phyloP scores from a whole-genome alignment of 2,329 filamentous ascomycete genomes.

The Dothiorella sarmentorum region DNA sequence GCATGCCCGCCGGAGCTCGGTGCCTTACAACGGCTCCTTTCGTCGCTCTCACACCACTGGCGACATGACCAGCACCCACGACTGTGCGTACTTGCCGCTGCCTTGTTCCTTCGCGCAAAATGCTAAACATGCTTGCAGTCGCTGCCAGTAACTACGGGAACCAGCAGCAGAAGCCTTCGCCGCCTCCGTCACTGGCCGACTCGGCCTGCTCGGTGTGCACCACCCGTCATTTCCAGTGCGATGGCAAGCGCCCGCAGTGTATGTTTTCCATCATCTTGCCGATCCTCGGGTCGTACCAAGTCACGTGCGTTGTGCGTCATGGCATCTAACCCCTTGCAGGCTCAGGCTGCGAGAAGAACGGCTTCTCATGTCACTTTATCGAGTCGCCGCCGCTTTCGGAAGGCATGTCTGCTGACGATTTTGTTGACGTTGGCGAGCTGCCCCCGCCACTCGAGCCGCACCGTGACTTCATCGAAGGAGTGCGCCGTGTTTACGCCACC shows the following conservation, averaged over 20 bases:
- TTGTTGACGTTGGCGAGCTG: background rate
- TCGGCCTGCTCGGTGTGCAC: conserved; percentile 16
- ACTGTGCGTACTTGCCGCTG: conserved; percentile 12
- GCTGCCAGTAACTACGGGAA: too few relatives aligned
- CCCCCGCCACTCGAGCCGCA: conserved; percentile 7
- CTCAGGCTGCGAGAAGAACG: conserved; percentile 4
- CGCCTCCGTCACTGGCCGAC: conserved; percentile 16
- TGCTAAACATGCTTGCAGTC: too few relatives aligned
- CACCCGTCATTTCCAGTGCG: conserved; percentile 11
- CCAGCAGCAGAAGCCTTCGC: conserved; percentile 4
- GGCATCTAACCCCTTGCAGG: background rate
- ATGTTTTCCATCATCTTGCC: background rate
- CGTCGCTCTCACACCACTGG: conserved; percentile 6
- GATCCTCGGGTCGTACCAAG: background rate
- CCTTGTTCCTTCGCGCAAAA: too few relatives aligned
- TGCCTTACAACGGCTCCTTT: conserved; percentile 4
- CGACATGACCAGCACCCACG: background rate
- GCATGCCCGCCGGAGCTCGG: conserved; percentile 2
- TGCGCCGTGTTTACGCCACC: conserved; percentile 19
- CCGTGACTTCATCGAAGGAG: conserved; percentile 13
- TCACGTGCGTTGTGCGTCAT: conserved; percentile 5
- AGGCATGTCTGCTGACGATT: conserved; percentile 7
- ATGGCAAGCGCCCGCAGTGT: conserved; percentile 13
- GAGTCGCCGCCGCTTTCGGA: conserved; percentile 8
- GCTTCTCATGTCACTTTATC: conserved; percentile 10